Conservation (phyloP, 2,329 filamentous ascomycete species). For the Ophiognomonia clavigignenti-juglandacearum region DNA sequence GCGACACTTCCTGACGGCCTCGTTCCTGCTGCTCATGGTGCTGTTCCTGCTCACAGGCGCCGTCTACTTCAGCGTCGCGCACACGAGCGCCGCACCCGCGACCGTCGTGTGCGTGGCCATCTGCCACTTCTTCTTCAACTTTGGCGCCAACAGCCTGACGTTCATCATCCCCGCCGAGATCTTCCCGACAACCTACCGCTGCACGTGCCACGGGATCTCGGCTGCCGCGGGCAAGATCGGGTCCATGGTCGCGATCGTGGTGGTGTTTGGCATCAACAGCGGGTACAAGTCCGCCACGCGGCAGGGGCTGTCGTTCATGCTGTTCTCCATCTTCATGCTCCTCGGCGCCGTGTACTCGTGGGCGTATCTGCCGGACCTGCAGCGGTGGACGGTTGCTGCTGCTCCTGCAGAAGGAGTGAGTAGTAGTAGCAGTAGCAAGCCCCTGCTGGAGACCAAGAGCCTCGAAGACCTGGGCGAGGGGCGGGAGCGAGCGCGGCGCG, state of each 20-base stretch:
- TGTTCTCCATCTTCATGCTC: constrained; percentile 45
- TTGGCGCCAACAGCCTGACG: constrained; percentile 57
- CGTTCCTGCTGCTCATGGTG: constrained; percentile 40
- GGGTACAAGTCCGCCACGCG: constrained; percentile 35
- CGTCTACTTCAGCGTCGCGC: constrained; percentile 41
- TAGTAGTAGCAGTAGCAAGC: constrained; percentile 27
- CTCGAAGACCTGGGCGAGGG: constrained; percentile 49
- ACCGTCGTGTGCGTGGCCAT: constrained; percentile 48
- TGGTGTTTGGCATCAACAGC: constrained; percentile 45
- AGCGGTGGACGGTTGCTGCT: constrained; percentile 26
- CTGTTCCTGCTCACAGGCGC: constrained; percentile 45
- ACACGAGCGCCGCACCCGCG: constrained; percentile 34
- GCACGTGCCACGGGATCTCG: constrained; percentile 57
- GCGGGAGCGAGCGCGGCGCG: constrained; percentile 35
- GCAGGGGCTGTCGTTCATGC: constrained; percentile 45
- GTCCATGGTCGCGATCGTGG: constrained; percentile 45
- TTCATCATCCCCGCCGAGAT: constrained; percentile 62
- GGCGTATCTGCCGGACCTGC: constrained; percentile 46
- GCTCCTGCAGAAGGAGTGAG: constrained; percentile 6
- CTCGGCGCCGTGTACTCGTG: constrained; percentile 46
- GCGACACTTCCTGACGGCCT: constrained; percentile 44
- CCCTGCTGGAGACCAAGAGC: constrained; percentile 38
- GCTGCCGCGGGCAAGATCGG: constrained; percentile 57
- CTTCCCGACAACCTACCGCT: constrained; percentile 60
- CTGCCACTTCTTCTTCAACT: constrained; percentile 51